Evolutionary conservation across 202 grass and related monocot genomes (phyloP).

Genomic region (Hordeum pubiflorum): DNA sequence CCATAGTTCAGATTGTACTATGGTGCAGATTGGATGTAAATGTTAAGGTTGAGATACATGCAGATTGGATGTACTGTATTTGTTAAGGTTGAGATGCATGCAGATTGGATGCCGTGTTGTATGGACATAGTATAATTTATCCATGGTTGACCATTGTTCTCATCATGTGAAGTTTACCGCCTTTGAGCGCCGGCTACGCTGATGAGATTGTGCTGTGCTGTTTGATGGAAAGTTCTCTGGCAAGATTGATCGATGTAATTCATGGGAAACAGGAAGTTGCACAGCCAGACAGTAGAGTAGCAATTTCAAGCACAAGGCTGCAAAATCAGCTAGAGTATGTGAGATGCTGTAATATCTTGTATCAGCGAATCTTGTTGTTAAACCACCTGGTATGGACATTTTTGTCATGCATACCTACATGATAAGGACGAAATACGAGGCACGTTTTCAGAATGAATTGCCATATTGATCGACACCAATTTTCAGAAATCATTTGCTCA

Average conservation of each 20-base stretch:
- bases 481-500: slow-evolving; percentile 87
- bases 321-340: no score
- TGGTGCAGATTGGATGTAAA: no score
- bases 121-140: neutral
- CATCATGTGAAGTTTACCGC: neutral
- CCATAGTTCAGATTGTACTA: neutral
- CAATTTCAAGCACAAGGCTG: neutral
- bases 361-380: no score
- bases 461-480: slow-evolving; percentile 13
- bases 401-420: no score
- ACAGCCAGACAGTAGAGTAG: neutral
- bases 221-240: neutral
- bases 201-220: no score
- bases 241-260: neutral
- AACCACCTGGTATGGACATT: no score
- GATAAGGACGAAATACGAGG: no score
- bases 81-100: neutral
- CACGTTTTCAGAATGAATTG: neutral
- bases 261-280: neutral
- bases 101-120: neutral
- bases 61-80: neutral
- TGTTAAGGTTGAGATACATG: neutral
- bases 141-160: neutral
- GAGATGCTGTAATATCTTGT: no score
- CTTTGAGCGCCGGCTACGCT: neutral